Conservation (phyloP, 805 yeast genomes). For the Yamadazyma sp. region DNA sequence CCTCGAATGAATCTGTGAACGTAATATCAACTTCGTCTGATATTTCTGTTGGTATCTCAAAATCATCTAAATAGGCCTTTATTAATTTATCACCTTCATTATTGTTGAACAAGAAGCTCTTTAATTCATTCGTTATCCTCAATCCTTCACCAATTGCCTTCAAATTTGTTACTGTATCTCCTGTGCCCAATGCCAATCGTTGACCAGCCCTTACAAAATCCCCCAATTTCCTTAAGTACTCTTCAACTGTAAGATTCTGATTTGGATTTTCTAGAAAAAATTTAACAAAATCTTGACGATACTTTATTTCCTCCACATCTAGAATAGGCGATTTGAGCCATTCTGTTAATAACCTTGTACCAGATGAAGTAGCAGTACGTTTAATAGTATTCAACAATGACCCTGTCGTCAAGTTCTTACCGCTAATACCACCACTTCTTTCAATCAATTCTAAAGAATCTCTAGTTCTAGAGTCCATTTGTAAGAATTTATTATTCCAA, state of each 20-base stretch:
- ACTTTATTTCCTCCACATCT: slow-evolving; percentile 49
- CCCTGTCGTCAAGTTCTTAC: slow-evolving; percentile 56
- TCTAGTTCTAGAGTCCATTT: slow-evolving; percentile 77
- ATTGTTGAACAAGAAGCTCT: slow-evolving; percentile 15
- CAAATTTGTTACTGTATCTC: slow-evolving; percentile 30
- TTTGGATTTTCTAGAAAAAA: slow-evolving; percentile 17
- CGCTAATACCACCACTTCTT: slow-evolving; percentile 30
- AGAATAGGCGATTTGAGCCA: slow-evolving; percentile 84
- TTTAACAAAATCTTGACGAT: slow-evolving; percentile 43
- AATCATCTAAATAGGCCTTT: slow-evolving; percentile 19
- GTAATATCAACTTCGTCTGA: slow-evolving; percentile 40
- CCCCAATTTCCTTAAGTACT: slow-evolving; percentile 43
- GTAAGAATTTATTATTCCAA: slow-evolving; percentile 52
- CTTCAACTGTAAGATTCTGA: slow-evolving; percentile 13
- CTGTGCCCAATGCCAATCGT: slow-evolving; percentile 38
- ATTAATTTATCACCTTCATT: slow-evolving; percentile 21
- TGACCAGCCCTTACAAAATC: slow-evolving; percentile 63
- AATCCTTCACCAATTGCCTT: slow-evolving; percentile 32
- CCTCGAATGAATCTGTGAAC: slow-evolving; percentile 16
- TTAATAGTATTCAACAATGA: slow-evolving; percentile 68
- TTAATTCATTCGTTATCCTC: slow-evolving; percentile 19
- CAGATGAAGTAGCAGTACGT: slow-evolving; percentile 76
- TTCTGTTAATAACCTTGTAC: slow-evolving; percentile 70
- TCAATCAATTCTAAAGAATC: slow-evolving; percentile 74
- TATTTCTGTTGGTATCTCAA: slow-evolving; percentile 38